phyloP scores from a whole-genome alignment of 2,329 filamentous ascomycete genomes.

The Macrophomina pseudophaseolina region DNA sequence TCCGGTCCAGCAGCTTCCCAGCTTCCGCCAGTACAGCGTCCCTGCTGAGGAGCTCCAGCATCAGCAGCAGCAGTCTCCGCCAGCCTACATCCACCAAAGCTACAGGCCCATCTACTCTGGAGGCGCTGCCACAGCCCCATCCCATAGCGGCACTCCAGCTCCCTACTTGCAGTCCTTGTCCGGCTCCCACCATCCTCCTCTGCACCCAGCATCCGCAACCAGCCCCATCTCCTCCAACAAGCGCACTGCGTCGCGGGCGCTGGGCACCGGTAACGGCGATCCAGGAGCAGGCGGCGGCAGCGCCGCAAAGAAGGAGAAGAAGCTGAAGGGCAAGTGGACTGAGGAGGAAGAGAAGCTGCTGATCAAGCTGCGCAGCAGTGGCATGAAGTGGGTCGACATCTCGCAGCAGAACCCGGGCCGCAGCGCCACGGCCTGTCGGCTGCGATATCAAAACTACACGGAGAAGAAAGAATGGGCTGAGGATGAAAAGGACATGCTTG shows the following conservation, averaged over 20 bases:
- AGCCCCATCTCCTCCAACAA: constrained; percentile 35
- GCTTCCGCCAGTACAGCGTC: neutral
- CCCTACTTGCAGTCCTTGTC: constrained; percentile 27
- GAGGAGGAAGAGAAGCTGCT: constrained; percentile 91
- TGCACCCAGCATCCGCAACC: constrained; percentile 53
- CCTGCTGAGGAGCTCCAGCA: constrained; percentile 43
- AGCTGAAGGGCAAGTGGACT: constrained; percentile 86
- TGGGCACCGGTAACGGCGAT: constrained; percentile 39
- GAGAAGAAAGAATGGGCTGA: constrained; percentile 94
- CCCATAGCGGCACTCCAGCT: constrained; percentile 30
- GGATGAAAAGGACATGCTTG: constrained; percentile 97
- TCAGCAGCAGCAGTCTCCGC: constrained; percentile 35
- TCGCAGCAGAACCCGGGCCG: constrained; percentile 87
- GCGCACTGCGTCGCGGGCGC: constrained; percentile 44
- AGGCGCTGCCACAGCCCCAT: neutral
- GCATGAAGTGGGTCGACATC: constrained; percentile 99
- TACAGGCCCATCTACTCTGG: constrained; percentile 46
- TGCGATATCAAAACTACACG: constrained; percentile 97
- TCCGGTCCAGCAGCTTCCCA: constrained; percentile 7
- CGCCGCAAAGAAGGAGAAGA: constrained; percentile 42
- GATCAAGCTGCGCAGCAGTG: constrained; percentile 84
- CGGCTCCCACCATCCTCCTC: neutral
- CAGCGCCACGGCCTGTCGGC: constrained; percentile 89
- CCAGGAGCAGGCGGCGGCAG: constrained; percentile 13
- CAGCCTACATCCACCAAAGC: constrained; percentile 32